Percentiles rank a stretch among this genome's conserved stretches.
Conservation (phyloP, 129 eudicot species). For the sunflower (Helianthus annuus) region DNA sequence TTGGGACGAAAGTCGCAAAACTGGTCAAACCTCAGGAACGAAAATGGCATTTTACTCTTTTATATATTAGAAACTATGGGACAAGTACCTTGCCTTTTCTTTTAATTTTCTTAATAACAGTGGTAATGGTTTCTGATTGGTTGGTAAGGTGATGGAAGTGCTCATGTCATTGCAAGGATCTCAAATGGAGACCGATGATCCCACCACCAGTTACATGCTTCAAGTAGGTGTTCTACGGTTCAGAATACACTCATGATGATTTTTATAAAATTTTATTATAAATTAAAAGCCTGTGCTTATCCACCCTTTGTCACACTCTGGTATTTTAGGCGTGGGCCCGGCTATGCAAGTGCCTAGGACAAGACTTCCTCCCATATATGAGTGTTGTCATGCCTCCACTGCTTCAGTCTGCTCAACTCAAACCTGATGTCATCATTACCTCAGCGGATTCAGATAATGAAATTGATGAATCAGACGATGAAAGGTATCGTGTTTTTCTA, state of each 20-base stretch:
- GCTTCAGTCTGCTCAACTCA: conserved; percentile 97
- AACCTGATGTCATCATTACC: conserved; percentile 96
- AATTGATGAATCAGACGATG: conserved; percentile 96
- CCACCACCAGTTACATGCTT: conserved; percentile 98
- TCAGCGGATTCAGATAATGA: conserved; percentile 97
- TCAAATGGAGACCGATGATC: conserved; percentile 97
- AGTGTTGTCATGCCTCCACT: conserved; percentile 97
- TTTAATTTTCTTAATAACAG: background rate
- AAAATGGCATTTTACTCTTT: too few species aligned
- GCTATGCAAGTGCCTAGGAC: conserved; percentile 99
- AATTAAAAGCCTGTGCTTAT: conserved; percentile 12
- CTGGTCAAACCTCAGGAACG: too few species aligned
- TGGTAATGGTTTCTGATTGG: conserved; percentile 9
- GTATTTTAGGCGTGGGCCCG: conserved; percentile 95
- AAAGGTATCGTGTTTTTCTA: conserved; percentile 49
- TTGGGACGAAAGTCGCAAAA: too few species aligned
- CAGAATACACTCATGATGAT: conserved; percentile 8
- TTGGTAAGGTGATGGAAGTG: conserved; percentile 92
- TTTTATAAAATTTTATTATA: background rate
- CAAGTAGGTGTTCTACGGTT: conserved; percentile 55
- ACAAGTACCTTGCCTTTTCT: background rate
- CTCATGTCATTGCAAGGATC: conserved; percentile 98
- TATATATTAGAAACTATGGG: background rate
- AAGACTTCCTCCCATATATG: conserved; percentile 99
- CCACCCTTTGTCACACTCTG: background rate